Base-by-base conservation (phyloP, 176 grass and related monocot genomes). In the Calamus simplicifolius region DNA sequence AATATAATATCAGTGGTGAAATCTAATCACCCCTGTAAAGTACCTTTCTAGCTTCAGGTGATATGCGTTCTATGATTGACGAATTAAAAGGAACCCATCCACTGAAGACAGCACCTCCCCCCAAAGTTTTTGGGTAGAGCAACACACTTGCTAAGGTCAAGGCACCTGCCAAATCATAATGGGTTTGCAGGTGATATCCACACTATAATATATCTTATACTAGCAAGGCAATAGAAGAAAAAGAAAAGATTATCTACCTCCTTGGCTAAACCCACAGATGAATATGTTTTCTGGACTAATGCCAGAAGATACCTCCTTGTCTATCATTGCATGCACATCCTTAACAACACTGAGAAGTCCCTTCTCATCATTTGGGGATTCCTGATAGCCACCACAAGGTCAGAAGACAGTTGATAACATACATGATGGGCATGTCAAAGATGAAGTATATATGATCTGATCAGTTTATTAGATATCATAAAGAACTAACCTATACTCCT, bases 61-160 rank as follows among this genome's bases (percentile, higher is more conserved):
- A 85, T 66, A 97, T 78, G 54, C 54, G 78, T 69, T 69, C 84
- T 8, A 75, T 67, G 60, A 97, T 63, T 18, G 87, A 85, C 4
- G 81, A 88, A 83, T 85, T 64, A 1, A 87, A 96, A 66, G 93
- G 78, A 4, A 97, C 81, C 93, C 93, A 97, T 15, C 93, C 87
- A 35, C 93, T 97, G 66, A 91, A 91, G 18, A 97, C 66, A 6
- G 83, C 80, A 3, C 78, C 92, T 4, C 87, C 93, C 43, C 87
- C 93, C 71, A 97, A 72, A 54, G 49, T 91, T 78, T 85, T 91
- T 0, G 87, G 93, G 58, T 97, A 91, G 19, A 91, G 81, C 73
- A 91, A 72, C 16, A 97, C 84, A 67, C 84, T 91, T 52, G 93
- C 93, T 58, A 91, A 78, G 59, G 87, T 97, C 15, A 91, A 26